These are phyloP conservation scores for Ceratobasidium sp. DNA, from an alignment of 1,284 basidiomycete genomes.

Conservation along the genomic window DNA sequence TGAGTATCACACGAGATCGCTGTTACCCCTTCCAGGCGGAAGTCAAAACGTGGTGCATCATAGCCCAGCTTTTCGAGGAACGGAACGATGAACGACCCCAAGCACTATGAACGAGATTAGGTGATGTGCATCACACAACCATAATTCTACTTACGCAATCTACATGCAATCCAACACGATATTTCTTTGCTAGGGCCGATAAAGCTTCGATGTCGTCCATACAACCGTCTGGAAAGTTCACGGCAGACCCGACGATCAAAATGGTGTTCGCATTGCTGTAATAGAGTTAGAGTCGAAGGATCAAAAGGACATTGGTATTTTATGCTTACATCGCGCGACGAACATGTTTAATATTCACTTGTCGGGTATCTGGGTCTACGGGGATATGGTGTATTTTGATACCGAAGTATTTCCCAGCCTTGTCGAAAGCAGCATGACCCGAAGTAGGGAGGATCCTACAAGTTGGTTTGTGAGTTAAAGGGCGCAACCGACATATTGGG, in stretches of 20 bases:
- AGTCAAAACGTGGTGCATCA: conserved; percentile 74
- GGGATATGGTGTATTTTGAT: conserved; percentile 92
- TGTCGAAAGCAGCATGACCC: conserved; percentile 95
- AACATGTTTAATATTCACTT: conserved; percentile 80
- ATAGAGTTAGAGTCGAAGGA: conserved; percentile 21
- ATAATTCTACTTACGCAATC: conserved; percentile 48
- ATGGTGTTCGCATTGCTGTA: conserved; percentile 81
- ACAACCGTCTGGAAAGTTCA: conserved; percentile 92
- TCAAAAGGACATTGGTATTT: not conserved
- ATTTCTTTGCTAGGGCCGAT: conserved; percentile 72
- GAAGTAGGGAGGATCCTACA: conserved; percentile 81
- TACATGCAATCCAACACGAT: conserved; percentile 90
- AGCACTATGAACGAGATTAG: conserved; percentile 67
- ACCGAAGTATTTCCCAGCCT: conserved; percentile 88
- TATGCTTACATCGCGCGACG: conserved; percentile 82
- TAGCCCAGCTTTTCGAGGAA: conserved; percentile 73
- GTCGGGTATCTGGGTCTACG: conserved; percentile 81
- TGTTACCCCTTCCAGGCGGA: conserved; percentile 87
- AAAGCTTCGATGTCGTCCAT: conserved; percentile 89
- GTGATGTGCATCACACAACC: conserved; percentile 14
- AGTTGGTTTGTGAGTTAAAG: conserved; percentile 30
- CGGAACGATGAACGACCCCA: conserved; percentile 91
- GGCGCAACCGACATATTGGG: not conserved
- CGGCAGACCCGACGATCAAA: conserved; percentile 86
- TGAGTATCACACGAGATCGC: conserved; percentile 92